These are phyloP conservation scores for Aspergillus floridensis DNA, from an alignment of 2,329 filamentous ascomycete species.

Conservation along the genomic window DNA sequence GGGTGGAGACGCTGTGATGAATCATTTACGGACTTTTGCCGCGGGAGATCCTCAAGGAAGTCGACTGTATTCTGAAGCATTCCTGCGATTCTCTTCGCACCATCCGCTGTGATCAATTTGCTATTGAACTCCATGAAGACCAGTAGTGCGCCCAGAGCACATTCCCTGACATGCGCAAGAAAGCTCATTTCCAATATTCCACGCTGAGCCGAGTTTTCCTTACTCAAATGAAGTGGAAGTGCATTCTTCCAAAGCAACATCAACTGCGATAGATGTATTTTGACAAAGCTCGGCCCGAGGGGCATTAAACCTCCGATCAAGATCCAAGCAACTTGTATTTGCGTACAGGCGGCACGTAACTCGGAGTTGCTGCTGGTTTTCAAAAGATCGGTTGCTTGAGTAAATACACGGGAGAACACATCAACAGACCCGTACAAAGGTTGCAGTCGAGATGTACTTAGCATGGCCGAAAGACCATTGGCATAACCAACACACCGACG, in stretches of 20 bases:
- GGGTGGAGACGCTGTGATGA: slow-evolving; percentile 78
- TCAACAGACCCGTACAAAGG: slow-evolving; percentile 94
- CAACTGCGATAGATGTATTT: slow-evolving; percentile 93
- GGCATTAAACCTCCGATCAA: slow-evolving; percentile 96
- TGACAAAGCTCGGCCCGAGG: slow-evolving; percentile 94
- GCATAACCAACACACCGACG: slow-evolving; percentile 86
- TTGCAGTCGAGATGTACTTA: slow-evolving; percentile 84
- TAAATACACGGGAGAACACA: slow-evolving; percentile 85
- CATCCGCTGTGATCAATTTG: slow-evolving; percentile 85
- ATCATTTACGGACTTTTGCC: slow-evolving; percentile 83
- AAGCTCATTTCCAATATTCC: slow-evolving; percentile 88
- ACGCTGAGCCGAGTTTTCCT: slow-evolving; percentile 81
- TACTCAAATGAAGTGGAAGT: slow-evolving; percentile 87
- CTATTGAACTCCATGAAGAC: slow-evolving; percentile 93
- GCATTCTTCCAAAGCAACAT: slow-evolving; percentile 97
- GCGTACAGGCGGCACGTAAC: slow-evolving; percentile 83
- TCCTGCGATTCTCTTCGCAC: slow-evolving; percentile 83
- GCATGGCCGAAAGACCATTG: slow-evolving; percentile 82
- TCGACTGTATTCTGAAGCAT: slow-evolving; percentile 95
- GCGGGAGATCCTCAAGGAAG: slow-evolving; percentile 80
- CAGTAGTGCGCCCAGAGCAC: slow-evolving; percentile 84
- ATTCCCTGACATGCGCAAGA: slow-evolving; percentile 90
- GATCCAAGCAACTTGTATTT: slow-evolving; percentile 97
- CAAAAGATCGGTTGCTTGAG: slow-evolving; percentile 84
- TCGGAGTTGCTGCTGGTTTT: slow-evolving; percentile 92